Percentiles rank a stretch among this genome's conserved stretches.
Evolutionary conservation across 371 early-diverging fungal genomes (phyloP).

Genomic region (Rhizopus delemar): DNA sequence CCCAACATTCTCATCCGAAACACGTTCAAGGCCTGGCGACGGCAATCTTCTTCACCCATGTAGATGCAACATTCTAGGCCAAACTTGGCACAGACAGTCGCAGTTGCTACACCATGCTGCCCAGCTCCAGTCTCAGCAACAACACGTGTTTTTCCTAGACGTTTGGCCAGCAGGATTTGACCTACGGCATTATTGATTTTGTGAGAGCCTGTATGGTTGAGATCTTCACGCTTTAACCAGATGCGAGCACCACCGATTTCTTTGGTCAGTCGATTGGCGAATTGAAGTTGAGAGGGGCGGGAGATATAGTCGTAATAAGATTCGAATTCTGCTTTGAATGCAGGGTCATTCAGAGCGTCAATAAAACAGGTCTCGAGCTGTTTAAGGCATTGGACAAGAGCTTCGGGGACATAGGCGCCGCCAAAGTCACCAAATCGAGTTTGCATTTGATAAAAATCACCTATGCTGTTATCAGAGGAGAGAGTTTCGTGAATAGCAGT

Average conservation of each 20-base stretch:
- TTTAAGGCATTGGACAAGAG: constrained; percentile 87
- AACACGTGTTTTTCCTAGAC: constrained; percentile 93
- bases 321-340: constrained; percentile 88
- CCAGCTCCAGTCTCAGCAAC: constrained; percentile 99
- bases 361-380: constrained; percentile 86
- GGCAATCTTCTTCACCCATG: constrained; percentile 96
- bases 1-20: constrained; percentile 95
- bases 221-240: constrained; percentile 97
- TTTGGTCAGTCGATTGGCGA: constrained; percentile 83
- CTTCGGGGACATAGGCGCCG: constrained; percentile 96
- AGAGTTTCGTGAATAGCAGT: constrained; percentile 26
- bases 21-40: constrained; percentile 94
- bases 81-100: constrained; percentile 97
- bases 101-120: constrained; percentile 98
- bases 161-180: constrained; percentile 89
- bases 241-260: constrained; percentile 85
- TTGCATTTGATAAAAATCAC: constrained; percentile 55
- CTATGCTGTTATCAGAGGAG: constrained; percentile 27
- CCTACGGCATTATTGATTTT: constrained; percentile 98
- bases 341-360: constrained; percentile 78
- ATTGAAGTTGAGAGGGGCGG: constrained; percentile 85
- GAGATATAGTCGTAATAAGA: constrained; percentile 90
- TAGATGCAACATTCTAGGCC: constrained; percentile 94
- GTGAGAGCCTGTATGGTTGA: constrained; percentile 98
- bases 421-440: constrained; percentile 94